Evolutionary conservation across 139 green algal species (phyloP).

Genomic region (Chlamydomonas schloesseri): DNA sequence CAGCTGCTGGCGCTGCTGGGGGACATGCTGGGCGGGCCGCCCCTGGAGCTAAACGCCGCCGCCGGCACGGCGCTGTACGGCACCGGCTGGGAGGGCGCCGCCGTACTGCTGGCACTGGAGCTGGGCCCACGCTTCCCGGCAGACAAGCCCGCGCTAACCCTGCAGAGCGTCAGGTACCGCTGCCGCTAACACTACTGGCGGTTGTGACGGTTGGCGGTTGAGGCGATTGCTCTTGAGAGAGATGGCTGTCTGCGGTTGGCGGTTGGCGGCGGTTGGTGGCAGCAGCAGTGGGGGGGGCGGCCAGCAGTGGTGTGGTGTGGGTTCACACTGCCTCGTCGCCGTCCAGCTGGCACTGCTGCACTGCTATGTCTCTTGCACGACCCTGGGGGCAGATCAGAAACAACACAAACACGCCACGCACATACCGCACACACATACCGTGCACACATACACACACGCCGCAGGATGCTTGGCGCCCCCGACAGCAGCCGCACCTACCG

Average conservation of each 20-base stretch:
- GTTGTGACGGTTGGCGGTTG: neutral
- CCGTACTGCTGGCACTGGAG: conserved; percentile 25
- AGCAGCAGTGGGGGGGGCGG: too few species aligned
- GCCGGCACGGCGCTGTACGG: conserved; percentile 9
- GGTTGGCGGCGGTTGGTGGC: too few species aligned
- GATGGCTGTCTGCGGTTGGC: too few species aligned
- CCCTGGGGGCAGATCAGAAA: too few species aligned
- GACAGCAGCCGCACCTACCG: conserved; percentile 2
- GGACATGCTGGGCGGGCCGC: neutral
- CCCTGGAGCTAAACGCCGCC: conserved; percentile 12
- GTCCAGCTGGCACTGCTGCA: too few species aligned
- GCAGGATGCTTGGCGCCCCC: neutral
- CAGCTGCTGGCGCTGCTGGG: conserved; percentile 7
- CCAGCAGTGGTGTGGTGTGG: too few species aligned
- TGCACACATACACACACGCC: neutral
- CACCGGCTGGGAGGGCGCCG: neutral
- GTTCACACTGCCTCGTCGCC: too few species aligned
- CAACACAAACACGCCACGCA: too few species aligned
- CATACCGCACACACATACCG: neutral
- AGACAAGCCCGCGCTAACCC: conserved; percentile 16
- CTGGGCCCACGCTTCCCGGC: conserved; percentile 16
- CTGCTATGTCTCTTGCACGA: too few species aligned
- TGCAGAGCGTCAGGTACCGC: conserved; percentile 36
- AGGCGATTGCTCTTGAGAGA: neutral
- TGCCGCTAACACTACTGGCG: too few species aligned